Evolutionary conservation across 495 filamentous ascomycete species (phyloP), one percentile per base, ranked within the genome.

Genomic region (Annulohypoxylon stygium): DNA sequence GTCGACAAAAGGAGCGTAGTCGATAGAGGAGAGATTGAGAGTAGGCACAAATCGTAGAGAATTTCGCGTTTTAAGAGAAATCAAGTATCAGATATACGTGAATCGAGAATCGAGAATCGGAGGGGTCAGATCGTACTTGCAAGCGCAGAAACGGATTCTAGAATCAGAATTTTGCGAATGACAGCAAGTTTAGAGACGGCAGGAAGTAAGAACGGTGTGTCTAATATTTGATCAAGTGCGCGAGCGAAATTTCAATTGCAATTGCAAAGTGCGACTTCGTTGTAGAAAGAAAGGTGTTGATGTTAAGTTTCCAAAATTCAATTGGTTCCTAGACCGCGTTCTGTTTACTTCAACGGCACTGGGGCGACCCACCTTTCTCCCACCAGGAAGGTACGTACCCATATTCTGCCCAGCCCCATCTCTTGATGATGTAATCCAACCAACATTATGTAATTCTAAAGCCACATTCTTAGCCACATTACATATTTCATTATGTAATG

Each of bases 291-390:
- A 25, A 51, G 11, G 69, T 47, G 55, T 12, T 12, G 41, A 65
- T 30, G 62, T 62, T 43, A 33, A 39, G 47, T 18, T 61, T 16
- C 34, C 6, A 5, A 33, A 26, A 33, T 63, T 64, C 57, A 61
- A 76, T 74, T 74, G 74, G 70, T 16, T 70, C 23, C 11, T 67
- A 33, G 70, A 76, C 66, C 70, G 70, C 66, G 70, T 73, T 76
- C 70, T 76, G 74, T 76, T 76, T 76, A 76, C 74, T 70, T 74
- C 36, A 59, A 14, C 11, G 3, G 30, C 30, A 30, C 30, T 30
- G 30, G 30, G 30, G 14, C 8, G 72, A 39, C 67, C 68, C 66
- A 70, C 71, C 53, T 26, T 37, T 11, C 9, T 20, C 58, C 48
- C 34, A 51, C 25, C 47, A 51, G n/a, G 14, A 14, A 48, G 37